Evolutionary conservation across 176 grass and related monocot genomes (phyloP).

Genomic region (Juncus inflexus): DNA sequence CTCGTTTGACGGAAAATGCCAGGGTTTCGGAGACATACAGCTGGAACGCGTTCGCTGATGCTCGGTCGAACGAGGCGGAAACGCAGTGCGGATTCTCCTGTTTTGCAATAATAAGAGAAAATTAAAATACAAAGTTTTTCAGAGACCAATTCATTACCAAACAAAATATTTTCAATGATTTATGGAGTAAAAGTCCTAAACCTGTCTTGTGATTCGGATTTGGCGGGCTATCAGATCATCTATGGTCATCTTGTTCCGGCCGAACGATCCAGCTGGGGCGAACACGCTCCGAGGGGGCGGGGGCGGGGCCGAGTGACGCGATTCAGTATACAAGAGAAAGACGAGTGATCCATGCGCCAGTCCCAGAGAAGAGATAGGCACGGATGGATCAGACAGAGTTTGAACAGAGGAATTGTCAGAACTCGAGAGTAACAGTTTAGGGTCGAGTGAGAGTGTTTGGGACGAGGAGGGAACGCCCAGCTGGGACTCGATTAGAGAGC

Average conservation of each 20-base stretch:
- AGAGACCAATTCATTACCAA: too few species aligned
- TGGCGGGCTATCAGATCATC: conserved; percentile 93
- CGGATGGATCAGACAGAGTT: conserved; percentile 31
- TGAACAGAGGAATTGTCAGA: background rate
- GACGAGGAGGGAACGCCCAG: conserved; percentile 47
- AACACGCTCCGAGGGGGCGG: conserved; percentile 43
- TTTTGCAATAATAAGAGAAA: background rate
- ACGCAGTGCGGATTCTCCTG: conserved; percentile 56
- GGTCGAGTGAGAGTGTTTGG: conserved; percentile 61
- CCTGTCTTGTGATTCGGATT: conserved; percentile 89
- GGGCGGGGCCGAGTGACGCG: conserved; percentile 24
- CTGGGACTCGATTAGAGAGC: conserved; percentile 47
- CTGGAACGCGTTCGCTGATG: conserved; percentile 80
- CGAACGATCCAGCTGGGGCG: conserved; percentile 58
- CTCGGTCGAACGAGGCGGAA: conserved; percentile 75
- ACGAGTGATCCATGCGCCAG: conserved; percentile 66
- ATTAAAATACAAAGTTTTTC: background rate
- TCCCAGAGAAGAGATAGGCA: conserved; percentile 38
- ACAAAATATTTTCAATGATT: too few species aligned
- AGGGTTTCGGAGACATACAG: conserved; percentile 68
- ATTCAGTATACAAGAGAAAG: conserved; percentile 46
- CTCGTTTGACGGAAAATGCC: conserved; percentile 80
- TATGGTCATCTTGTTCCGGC: conserved; percentile 82
- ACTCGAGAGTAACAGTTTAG: conserved; percentile 45
- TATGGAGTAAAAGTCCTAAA: background rate